Evolutionary conservation across 2,329 filamentous ascomycete genomes (phyloP), one percentile per base, ranked within the genome.

Genomic region (Venturia effusa): DNA sequence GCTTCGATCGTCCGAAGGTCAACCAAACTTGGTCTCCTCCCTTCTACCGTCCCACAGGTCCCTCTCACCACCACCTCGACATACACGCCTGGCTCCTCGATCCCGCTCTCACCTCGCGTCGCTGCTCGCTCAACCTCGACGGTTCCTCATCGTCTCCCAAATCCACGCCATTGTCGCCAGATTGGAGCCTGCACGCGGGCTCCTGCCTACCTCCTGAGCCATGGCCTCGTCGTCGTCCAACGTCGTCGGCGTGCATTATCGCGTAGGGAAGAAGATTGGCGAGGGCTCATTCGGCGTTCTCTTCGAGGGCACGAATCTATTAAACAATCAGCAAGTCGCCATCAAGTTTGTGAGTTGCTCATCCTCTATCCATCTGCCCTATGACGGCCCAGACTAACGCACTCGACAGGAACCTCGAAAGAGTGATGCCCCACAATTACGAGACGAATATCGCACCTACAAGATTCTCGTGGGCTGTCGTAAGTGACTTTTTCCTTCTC

Each of bases 401-500:
- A 13, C 27, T 34, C 61, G 60, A n/a, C 70, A 95, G 91, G 94
- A 99, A 88, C 94, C 94, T 66, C 86, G 94, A 71, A 99, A 99
- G 82, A 97, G 93, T 77, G 94, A 99, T 80, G 94, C 94, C 74
- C 94, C 94, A 65, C 94, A 99, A 77, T 80, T 99, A 69, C 88
- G 94, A 77, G 94, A 99, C 83, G 94, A 99, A 77, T 99, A 99
- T 78, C 87, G 94, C 73, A 99, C 94, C 66, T 99, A 99, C 83
- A 99, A 99, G 83, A 97, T 99, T 71, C 86, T 99, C 70, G 94
- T 97, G 69, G 94, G 94, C 75, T 99, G 94, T 82, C 93, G 94
- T 99, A 81, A 89, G 94, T 89, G 65, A 59, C 19, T 4, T 5
- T 57, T 57, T 57, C 13, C 48, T 22, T 57, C 34, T 63, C 32